A percentile compares a stretch with the other conserved stretches of the same genome.
These are phyloP conservation scores for Fusarium chaquense DNA, from an alignment of 2,329 filamentous ascomycete species.

Conservation along the genomic window DNA sequence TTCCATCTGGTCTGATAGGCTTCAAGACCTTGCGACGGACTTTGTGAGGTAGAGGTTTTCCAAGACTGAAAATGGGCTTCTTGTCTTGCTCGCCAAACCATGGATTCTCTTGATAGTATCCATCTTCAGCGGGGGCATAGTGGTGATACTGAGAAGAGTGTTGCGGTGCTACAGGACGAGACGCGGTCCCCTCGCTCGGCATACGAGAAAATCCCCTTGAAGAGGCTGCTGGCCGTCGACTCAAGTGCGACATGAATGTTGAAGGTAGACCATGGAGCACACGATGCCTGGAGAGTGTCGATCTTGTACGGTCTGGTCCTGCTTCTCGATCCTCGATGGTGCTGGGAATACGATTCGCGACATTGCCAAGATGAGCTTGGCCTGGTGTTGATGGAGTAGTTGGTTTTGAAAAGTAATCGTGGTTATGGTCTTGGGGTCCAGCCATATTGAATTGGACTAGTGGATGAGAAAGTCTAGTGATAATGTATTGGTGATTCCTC, in stretches of 20 bases:
- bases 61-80: slow-evolving; percentile 40
- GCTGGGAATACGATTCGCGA: slow-evolving; percentile 25
- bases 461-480: too few species aligned
- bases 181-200: background rate
- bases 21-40: slow-evolving; percentile 27
- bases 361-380: slow-evolving; percentile 22
- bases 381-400: slow-evolving; percentile 19
- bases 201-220: background rate
- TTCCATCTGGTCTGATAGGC: slow-evolving; percentile 3
- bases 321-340: slow-evolving; percentile 21
- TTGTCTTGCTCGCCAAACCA: slow-evolving; percentile 33
- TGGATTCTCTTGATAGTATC: slow-evolving; percentile 35
- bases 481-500: background rate
- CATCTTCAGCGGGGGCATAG: slow-evolving; percentile 35
- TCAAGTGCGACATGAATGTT: slow-evolving; percentile 18
- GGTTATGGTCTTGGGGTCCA: slow-evolving; percentile 4
- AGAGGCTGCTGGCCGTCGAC: slow-evolving; percentile 1
- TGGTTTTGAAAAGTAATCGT: slow-evolving; percentile 28
- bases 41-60: slow-evolving; percentile 34
- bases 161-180: background rate
- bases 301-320: background rate
- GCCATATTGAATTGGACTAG: background rate
- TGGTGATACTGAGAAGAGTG: slow-evolving; percentile 3
- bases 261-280: slow-evolving; percentile 1
- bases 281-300: slow-evolving; percentile 2